Conservation (phyloP, 495 filamentous ascomycete genomes). For the Aspergillus sparsus region DNA sequence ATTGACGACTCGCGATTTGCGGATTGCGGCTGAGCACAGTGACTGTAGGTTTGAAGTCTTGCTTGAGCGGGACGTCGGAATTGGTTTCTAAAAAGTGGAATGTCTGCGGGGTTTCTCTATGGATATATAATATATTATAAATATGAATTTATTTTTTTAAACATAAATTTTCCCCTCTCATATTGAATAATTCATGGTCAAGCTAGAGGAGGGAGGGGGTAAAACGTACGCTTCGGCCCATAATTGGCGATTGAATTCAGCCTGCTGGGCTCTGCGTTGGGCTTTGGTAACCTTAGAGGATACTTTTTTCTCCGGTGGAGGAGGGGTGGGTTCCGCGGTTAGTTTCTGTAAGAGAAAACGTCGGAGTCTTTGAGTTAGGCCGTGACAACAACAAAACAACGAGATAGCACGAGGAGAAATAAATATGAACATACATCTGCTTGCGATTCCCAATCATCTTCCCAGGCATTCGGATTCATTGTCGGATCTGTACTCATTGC, state of each 20-base stretch:
- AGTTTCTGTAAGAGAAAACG: slow-evolving; percentile 37
- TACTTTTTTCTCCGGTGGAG: slow-evolving; percentile 45
- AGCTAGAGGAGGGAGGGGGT: background rate
- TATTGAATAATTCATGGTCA: background rate
- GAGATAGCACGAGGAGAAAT: background rate
- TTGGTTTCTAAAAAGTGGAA: slow-evolving; percentile 72
- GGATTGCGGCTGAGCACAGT: slow-evolving; percentile 85
- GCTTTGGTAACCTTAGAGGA: slow-evolving; percentile 65
- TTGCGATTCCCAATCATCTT: slow-evolving; percentile 82
- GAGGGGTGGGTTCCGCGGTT: slow-evolving; percentile 37
- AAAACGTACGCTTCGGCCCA: slow-evolving; percentile 82
- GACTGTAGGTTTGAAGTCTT: slow-evolving; percentile 80
- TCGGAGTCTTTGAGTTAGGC: background rate
- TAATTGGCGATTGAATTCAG: slow-evolving; percentile 76
- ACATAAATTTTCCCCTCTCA: too few species aligned
- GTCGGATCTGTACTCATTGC: slow-evolving; percentile 56
- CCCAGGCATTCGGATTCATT: slow-evolving; percentile 75
- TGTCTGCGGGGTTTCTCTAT: slow-evolving; percentile 61
- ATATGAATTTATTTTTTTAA: too few species aligned
- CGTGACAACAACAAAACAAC: background rate
- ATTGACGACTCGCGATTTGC: slow-evolving; percentile 41
- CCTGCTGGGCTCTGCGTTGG: slow-evolving; percentile 77
- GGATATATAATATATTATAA: slow-evolving; percentile 9
- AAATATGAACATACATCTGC: slow-evolving; percentile 60
- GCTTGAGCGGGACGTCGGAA: slow-evolving; percentile 66